phyloP scores from a whole-genome alignment of 169 alveolate genomes.

The Neospora caninum region DNA sequence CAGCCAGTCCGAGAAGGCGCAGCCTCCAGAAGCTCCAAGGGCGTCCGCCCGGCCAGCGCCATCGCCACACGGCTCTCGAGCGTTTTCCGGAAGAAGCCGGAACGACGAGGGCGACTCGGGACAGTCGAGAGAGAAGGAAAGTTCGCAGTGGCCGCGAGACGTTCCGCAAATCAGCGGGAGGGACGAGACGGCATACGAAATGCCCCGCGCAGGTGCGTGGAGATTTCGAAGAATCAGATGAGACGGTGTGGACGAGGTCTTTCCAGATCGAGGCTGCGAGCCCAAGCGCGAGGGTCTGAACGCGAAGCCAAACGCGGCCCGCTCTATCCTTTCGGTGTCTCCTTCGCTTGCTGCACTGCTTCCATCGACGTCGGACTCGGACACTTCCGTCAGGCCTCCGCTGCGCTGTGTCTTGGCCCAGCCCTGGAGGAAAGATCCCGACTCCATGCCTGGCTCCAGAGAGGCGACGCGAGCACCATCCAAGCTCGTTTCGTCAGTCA shows the following conservation, averaged over 20 bases:
- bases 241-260: background rate
- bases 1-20: background rate
- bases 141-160: slow-evolving; percentile 45
- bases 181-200: slow-evolving; percentile 49
- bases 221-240: slow-evolving; percentile 29
- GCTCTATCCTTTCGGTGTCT: no score
- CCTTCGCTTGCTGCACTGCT: no score
- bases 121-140: slow-evolving; percentile 32
- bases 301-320: no score
- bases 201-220: slow-evolving; percentile 22
- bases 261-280: no score
- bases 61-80: background rate
- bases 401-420: no score
- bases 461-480: no score
- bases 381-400: no score
- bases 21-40: background rate
- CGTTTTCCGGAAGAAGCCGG: no score
- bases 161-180: slow-evolving; percentile 54
- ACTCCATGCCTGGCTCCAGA: no score
- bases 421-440: no score
- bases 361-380: no score
- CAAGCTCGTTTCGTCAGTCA: background rate
- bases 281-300: no score
- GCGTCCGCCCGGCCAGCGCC: background rate
- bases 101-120: background rate